Evolutionary conservation across 1,284 basidiomycete genomes (phyloP).

Genomic region (Irpex sp.): DNA sequence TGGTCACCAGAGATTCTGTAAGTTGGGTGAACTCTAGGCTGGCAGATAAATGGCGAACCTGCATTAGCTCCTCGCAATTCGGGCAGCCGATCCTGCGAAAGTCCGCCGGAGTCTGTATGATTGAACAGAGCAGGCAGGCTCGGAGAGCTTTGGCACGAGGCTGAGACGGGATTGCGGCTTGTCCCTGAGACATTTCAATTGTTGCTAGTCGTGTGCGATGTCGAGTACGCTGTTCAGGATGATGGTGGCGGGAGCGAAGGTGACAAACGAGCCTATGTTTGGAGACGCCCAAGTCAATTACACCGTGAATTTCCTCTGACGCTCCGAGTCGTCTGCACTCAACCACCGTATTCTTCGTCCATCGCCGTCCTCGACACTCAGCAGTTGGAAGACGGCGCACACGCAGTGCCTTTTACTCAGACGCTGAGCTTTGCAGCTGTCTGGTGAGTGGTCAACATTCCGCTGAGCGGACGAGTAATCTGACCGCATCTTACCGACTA

Average conservation of each 20-base stretch:
- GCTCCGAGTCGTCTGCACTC: background rate
- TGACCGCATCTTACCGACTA: background rate
- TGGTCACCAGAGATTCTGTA: slow-evolving; percentile 28
- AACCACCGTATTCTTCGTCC: background rate
- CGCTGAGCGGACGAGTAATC: background rate
- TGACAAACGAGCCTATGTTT: no score
- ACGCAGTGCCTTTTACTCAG: background rate
- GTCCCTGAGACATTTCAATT: slow-evolving; percentile 23
- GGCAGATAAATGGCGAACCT: slow-evolving; percentile 45
- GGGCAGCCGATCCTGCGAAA: slow-evolving; percentile 89
- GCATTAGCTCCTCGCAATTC: slow-evolving; percentile 94
- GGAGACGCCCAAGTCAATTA: background rate
- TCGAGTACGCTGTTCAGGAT: background rate
- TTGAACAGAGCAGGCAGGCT: slow-evolving; percentile 90
- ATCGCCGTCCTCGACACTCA: background rate
- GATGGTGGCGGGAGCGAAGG: no score
- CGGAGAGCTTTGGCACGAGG: slow-evolving; percentile 73
- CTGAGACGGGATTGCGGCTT: slow-evolving; percentile 52
- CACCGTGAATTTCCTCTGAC: background rate
- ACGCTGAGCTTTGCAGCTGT: background rate
- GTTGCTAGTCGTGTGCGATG: background rate
- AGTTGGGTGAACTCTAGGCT: background rate
- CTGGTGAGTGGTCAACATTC: slow-evolving; percentile 3
- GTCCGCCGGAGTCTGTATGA: slow-evolving; percentile 82
- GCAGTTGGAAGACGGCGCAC: background rate